A percentile compares a stretch with the other conserved stretches of the same genome.
Evolutionary conservation across 345 rosid species (phyloP).

Genomic region (Syzygium aqueum): DNA sequence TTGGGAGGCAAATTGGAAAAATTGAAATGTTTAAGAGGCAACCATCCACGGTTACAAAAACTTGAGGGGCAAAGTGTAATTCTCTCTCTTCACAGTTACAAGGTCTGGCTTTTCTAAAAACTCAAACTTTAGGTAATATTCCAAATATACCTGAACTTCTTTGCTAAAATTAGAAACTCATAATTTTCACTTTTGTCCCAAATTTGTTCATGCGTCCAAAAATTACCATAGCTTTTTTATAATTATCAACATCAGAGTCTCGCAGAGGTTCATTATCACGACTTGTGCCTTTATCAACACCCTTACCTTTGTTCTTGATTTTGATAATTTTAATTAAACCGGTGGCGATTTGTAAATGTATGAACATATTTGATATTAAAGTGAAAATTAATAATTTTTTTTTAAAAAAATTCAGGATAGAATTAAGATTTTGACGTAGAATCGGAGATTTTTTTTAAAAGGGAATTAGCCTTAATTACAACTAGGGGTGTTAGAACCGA

Average conservation of each 20-base stretch:
- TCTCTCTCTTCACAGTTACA: neutral
- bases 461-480: rapidly evolving
- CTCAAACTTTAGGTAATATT: neutral
- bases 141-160: rapidly evolving
- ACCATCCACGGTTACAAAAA: neutral
- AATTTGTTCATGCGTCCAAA: neutral
- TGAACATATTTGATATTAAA: rapidly evolving
- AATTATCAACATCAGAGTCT: too few relatives aligned
- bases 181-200: rapidly evolving
- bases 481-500: too few relatives aligned
- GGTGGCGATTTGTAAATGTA: rapidly evolving
- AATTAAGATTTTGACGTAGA: too few relatives aligned
- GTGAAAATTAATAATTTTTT: neutral
- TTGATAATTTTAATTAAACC: neutral
- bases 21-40: rapidly evolving
- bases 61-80: neutral
- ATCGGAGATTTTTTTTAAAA: too few relatives aligned
- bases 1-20: neutral
- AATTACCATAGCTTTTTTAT: too few relatives aligned
- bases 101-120: neutral
- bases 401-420: too few relatives aligned
- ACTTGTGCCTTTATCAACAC: too few relatives aligned
- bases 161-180: neutral
- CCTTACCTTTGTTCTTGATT: neutral
- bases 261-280: too few relatives aligned